phyloP scores from a whole-genome alignment of 371 early-diverging fungal species.

The Actinomortierella ambigua region DNA sequence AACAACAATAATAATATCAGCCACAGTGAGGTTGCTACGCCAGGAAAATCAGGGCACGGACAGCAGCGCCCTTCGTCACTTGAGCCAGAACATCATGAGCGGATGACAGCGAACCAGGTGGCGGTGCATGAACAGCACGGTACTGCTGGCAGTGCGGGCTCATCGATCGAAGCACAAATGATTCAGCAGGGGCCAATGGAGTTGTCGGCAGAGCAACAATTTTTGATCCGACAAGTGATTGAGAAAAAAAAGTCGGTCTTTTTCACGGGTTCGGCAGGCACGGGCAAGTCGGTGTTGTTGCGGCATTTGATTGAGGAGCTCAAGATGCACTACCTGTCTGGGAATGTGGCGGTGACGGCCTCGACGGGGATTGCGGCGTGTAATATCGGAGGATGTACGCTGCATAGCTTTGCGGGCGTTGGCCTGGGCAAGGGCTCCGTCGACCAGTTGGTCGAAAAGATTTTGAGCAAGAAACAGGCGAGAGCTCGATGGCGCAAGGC shows the following conservation, averaged over 20 bases:
- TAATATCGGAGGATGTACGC: slow-evolving; percentile 80
- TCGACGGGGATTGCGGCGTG: slow-evolving; percentile 90
- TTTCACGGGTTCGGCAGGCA: slow-evolving; percentile 87
- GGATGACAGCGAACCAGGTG: too few relatives aligned
- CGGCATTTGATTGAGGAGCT: slow-evolving; percentile 68
- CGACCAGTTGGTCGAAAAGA: slow-evolving; percentile 48
- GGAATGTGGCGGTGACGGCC: slow-evolving; percentile 79
- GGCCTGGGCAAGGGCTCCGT: slow-evolving; percentile 64
- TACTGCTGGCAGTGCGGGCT: too few relatives aligned
- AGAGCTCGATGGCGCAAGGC: slow-evolving; percentile 62
- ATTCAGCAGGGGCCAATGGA: slow-evolving; percentile 1
- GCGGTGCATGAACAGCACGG: too few relatives aligned
- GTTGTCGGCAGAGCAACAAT: slow-evolving; percentile 65
- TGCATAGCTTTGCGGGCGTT: slow-evolving; percentile 64
- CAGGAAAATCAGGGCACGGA: too few relatives aligned
- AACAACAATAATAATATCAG: too few relatives aligned
- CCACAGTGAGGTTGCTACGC: too few relatives aligned
- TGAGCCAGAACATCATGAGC: too few relatives aligned
- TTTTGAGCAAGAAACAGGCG: slow-evolving; percentile 37
- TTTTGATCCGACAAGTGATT: slow-evolving; percentile 59
- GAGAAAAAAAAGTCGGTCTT: slow-evolving; percentile 62
- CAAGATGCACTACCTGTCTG: slow-evolving; percentile 21
- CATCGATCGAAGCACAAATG: too few relatives aligned
- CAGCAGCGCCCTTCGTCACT: too few relatives aligned
- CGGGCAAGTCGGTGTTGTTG: slow-evolving; percentile 78